phyloP scores from a whole-genome alignment of 495 filamentous ascomycete genomes.

The Paragyromitra xinjiangensis region DNA sequence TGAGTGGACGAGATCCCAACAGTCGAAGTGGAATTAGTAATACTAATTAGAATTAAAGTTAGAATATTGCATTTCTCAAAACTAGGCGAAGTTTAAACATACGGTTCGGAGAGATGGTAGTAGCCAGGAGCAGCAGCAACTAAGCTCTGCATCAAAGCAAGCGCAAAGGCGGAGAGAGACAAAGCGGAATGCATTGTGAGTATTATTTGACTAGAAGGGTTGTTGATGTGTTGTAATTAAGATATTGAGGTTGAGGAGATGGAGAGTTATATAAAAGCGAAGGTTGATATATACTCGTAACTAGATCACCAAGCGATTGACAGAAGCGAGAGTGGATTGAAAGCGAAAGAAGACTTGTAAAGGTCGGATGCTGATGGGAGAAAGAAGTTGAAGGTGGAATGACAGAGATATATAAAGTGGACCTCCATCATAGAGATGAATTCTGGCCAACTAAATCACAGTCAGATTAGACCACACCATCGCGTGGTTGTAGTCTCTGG shows the following conservation, averaged over 20 bases:
- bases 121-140: conserved; percentile 40
- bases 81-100: background rate
- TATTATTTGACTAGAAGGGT: conserved; percentile 7
- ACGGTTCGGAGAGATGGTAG: background rate
- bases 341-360: conserved; percentile 22
- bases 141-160: conserved; percentile 44
- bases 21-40: background rate
- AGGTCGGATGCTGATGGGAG: conserved; percentile 7
- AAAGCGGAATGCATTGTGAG: conserved; percentile 26
- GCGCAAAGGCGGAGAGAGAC: conserved; percentile 28
- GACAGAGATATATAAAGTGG: conserved; percentile 29
- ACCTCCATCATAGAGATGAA: conserved; percentile 2
- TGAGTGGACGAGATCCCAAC: background rate
- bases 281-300: conserved; percentile 5
- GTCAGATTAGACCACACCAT: background rate
- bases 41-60: conserved; percentile 2
- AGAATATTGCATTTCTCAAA: background rate
- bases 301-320: conserved; percentile 18
- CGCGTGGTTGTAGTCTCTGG: background rate
- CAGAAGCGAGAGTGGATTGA: conserved; percentile 25
- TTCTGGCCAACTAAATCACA: background rate
- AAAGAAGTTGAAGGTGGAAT: background rate
- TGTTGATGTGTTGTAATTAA: background rate
- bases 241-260: background rate
- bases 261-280: conserved; percentile 13